Conservation (phyloP, 805 yeast genomes). For the Yamadazyma nakazawae region DNA sequence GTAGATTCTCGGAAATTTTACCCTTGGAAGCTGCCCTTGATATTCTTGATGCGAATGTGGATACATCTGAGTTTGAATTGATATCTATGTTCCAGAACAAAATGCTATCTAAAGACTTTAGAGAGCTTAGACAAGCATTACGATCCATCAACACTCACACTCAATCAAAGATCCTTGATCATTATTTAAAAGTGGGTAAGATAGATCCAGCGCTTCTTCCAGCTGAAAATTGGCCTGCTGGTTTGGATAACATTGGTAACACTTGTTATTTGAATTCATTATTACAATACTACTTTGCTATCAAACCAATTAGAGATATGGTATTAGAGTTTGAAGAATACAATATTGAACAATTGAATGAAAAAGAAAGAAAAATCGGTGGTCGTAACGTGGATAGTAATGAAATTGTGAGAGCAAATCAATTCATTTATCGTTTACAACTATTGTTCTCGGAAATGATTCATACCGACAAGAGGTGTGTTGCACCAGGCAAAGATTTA, state of each 20-base stretch:
- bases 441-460: constrained; percentile 70
- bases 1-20: constrained; percentile 2
- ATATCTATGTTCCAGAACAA: constrained; percentile 45
- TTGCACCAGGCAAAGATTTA: constrained; percentile 77
- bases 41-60: constrained; percentile 46
- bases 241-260: constrained; percentile 91
- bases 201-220: constrained; percentile 56
- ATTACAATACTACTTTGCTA: constrained; percentile 83
- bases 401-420: constrained; percentile 79
- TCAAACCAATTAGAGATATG: constrained; percentile 72
- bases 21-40: constrained; percentile 37
- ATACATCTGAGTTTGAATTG: constrained; percentile 56
- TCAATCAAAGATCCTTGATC: constrained; percentile 52
- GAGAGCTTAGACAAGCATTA: constrained; percentile 56
- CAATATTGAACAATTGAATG: constrained; percentile 10
- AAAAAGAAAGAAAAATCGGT: constrained; percentile 59
- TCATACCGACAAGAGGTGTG: constrained; percentile 56
- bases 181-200: constrained; percentile 59
- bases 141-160: constrained; percentile 51
- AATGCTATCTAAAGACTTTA: constrained; percentile 39
- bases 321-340: constrained; percentile 53
- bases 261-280: constrained; percentile 92
- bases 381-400: constrained; percentile 77
- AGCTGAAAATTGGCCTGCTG: constrained; percentile 79
- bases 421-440: constrained; percentile 72